These are phyloP conservation scores for Amyloporia xantha DNA, from an alignment of 768 basidiomycete genomes.

Conservation along the genomic window DNA sequence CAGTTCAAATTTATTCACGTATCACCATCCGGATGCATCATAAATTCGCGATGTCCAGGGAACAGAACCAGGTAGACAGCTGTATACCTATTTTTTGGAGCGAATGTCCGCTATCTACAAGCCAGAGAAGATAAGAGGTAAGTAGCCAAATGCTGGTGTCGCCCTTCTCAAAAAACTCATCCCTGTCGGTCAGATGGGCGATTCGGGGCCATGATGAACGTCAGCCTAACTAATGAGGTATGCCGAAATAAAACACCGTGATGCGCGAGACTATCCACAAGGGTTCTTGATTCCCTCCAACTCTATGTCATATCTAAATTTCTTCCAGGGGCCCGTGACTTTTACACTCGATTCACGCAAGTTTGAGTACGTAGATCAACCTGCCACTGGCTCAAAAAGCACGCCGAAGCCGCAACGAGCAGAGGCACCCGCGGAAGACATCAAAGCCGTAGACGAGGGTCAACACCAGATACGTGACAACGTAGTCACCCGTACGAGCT, in stretches of 20 bases:
- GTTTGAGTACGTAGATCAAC: slow-evolving; percentile 51
- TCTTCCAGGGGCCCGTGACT: slow-evolving; percentile 70
- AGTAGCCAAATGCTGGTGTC: no score
- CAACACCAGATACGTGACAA: no score
- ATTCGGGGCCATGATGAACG: slow-evolving; percentile 97
- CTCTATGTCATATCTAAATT: no score
- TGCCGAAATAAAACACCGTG: no score
- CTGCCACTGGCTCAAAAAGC: background rate
- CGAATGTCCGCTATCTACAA: slow-evolving; percentile 61
- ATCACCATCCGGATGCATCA: no score
- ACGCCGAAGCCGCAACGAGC: no score
- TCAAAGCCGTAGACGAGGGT: no score
- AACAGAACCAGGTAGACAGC: slow-evolving; percentile 52
- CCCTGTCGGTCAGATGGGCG: slow-evolving; percentile 57
- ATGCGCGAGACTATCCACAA: no score
- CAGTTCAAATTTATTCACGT: no score
- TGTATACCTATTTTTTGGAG: slow-evolving; percentile 72
- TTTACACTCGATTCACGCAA: slow-evolving; percentile 80
- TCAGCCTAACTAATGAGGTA: slow-evolving; percentile 83
- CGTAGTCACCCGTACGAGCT: no score
- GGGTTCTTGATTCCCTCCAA: slow-evolving; percentile 3
- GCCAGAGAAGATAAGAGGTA: slow-evolving; percentile 76
- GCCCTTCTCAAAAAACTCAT: slow-evolving; percentile 5
- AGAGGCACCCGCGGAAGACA: no score
- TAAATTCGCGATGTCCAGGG: slow-evolving; percentile 35